These are phyloP conservation scores for Cordyceps fumosorosea DNA, from an alignment of 2,329 filamentous ascomycete genomes.

Conservation along the genomic window DNA sequence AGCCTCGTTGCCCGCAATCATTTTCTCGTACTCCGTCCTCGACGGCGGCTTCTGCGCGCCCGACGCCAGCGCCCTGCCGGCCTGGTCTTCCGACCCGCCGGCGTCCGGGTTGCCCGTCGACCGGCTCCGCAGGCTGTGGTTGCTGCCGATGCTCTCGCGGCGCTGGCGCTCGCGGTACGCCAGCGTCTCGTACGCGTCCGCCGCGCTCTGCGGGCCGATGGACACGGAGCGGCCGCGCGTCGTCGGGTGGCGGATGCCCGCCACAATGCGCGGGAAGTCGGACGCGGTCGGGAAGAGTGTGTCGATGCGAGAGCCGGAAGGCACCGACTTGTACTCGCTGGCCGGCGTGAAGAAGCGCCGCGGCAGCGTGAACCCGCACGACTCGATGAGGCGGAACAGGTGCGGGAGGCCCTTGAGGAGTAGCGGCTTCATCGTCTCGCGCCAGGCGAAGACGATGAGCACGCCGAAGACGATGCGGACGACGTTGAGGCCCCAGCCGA, in stretches of 20 bases:
- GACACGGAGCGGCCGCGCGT: slow-evolving; percentile 72
- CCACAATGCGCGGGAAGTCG: slow-evolving; percentile 75
- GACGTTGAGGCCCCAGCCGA: slow-evolving; percentile 59
- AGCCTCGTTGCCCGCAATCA: slow-evolving; percentile 63
- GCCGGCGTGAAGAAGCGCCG: slow-evolving; percentile 87
- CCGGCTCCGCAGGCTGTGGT: slow-evolving; percentile 40
- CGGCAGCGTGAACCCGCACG: slow-evolving; percentile 70
- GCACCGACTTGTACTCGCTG: slow-evolving; percentile 83
- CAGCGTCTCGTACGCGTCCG: slow-evolving; percentile 91
- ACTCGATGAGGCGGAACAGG: slow-evolving; percentile 79
- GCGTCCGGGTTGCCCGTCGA: slow-evolving; percentile 32
- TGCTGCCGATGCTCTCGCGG: slow-evolving; percentile 48
- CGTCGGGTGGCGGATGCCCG: slow-evolving; percentile 69
- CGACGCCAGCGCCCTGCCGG: slow-evolving; percentile 34
- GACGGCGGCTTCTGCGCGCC: slow-evolving; percentile 43
- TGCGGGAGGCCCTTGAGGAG: slow-evolving; percentile 74
- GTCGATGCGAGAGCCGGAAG: slow-evolving; percentile 59
- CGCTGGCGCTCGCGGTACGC: slow-evolving; percentile 71
- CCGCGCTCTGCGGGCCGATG: slow-evolving; percentile 88
- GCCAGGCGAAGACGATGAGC: slow-evolving; percentile 79
- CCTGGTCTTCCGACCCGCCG: slow-evolving; percentile 32
- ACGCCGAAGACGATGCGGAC: slow-evolving; percentile 73
- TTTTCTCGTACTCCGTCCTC: slow-evolving; percentile 60
- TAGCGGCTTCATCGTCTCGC: slow-evolving; percentile 79
- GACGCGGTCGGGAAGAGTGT: slow-evolving; percentile 87